Conservation (phyloP, 2,329 filamentous ascomycete species). For the Monilinia aucupariae region DNA sequence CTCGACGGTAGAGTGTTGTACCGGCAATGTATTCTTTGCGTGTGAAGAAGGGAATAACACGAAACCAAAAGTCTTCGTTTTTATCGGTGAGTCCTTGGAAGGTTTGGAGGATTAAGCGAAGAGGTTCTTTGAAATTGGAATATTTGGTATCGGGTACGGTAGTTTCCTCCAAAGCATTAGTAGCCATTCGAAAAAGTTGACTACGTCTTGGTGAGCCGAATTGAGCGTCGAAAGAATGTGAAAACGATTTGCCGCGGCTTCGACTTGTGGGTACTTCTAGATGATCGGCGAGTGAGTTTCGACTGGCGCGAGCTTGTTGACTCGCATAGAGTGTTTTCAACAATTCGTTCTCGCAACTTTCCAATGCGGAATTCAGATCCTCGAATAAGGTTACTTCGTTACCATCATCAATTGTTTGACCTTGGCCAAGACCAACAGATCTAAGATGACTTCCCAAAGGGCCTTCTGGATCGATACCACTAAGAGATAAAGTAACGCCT, state of each 20-base stretch:
- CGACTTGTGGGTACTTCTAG: conserved; percentile 26
- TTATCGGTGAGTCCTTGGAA: conserved; percentile 81
- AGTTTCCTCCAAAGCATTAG: conserved; percentile 63
- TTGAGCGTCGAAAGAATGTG: conserved; percentile 50
- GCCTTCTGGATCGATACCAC: conserved; percentile 70
- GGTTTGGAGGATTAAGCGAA: conserved; percentile 89
- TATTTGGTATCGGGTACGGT: conserved; percentile 57
- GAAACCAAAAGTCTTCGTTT: conserved; percentile 96
- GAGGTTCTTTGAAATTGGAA: conserved; percentile 82
- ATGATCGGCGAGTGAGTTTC: conserved; percentile 37
- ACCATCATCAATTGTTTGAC: conserved; percentile 42
- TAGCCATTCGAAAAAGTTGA: conserved; percentile 73
- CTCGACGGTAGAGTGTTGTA: conserved; percentile 69
- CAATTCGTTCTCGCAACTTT: conserved; percentile 91
- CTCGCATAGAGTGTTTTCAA: conserved; percentile 72
- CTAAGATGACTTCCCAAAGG: conserved; percentile 73
- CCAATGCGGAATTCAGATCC: conserved; percentile 85
- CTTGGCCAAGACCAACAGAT: conserved; percentile 72
- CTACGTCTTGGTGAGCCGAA: conserved; percentile 74
- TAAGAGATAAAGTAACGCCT: conserved; percentile 74
- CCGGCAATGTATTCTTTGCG: conserved; percentile 63
- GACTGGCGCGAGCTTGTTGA: conserved; percentile 53
- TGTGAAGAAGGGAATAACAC: conserved; percentile 67
- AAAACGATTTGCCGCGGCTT: conserved; percentile 31
- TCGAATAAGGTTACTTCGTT: conserved; percentile 76